Base-by-base conservation (phyloP, 2,329 filamentous ascomycete species). In the Cordyceps tenuipes region DNA sequence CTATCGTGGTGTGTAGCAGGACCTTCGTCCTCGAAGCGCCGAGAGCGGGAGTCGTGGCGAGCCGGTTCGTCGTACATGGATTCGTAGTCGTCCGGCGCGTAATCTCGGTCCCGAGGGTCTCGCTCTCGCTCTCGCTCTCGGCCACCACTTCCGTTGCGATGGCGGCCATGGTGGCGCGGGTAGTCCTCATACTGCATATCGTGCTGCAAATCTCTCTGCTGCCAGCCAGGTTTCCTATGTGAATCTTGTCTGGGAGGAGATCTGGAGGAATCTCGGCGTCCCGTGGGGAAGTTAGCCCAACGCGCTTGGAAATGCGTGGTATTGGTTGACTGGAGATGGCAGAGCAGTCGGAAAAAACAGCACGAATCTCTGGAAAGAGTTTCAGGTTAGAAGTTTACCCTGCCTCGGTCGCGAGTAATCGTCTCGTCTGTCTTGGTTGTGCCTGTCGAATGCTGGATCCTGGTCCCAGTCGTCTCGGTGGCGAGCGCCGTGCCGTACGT, bases 331-430 rank as follows among this genome's bases (percentile, higher is more conserved):
- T 57, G 39, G 31, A 52, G 19, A 23, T 34, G 44, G 34, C 31
- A 19, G 26, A 52, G 23, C 17, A 13, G 19, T 50, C 17, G 21
- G 21, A 46, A 55, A 59, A 17, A 43, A 51, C 17, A 46, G 29
- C 29, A 23, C 23, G 21, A 31, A 57, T 31, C 21, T 13, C 6
- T 29, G n/a, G 55, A 65, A 67, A 52, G 46, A 53, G 67, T 66
- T 69, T 66, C 71, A 69, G 71, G 71, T 67, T 69, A 64, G 70
- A 69, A 69, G 69, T 76, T 78, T 78, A 78, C 76, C 78, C 76
- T 80, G 77, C 75, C 77, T 74, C 74, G 75, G 73, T 72, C 72
- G 76, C 68, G 74, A 71, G 70, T 73, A 71, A 66, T 76, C 72
- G 67, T 73, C 69, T 68, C 63, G 65, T 63, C 68, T 63, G 62